Conservation (phyloP, 148 eudicot genomes). For the Fagopyrum homotropicum region DNA sequence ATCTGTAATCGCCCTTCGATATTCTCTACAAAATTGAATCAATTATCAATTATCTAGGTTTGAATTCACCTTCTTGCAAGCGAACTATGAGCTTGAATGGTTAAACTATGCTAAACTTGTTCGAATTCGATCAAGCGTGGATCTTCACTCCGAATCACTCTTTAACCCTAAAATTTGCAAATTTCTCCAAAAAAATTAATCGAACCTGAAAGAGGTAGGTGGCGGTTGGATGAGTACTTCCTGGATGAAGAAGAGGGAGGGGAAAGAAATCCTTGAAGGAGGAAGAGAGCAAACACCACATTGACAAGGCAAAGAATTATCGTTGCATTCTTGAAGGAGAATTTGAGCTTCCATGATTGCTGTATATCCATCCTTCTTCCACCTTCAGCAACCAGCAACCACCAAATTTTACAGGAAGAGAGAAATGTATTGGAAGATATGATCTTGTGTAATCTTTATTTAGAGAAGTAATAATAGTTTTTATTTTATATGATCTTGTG, state of each 20-base stretch:
- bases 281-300: conserved; percentile 48
- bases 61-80: not conserved
- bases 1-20: too few relatives aligned
- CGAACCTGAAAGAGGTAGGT: conserved; percentile 32
- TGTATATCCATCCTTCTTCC: conserved; percentile 25
- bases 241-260: conserved; percentile 35
- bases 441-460: too few relatives aligned
- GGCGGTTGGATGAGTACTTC: conserved; percentile 22
- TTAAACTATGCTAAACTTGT: not conserved
- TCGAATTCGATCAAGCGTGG: not conserved
- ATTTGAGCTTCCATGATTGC: conserved; percentile 32
- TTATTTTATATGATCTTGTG: too few relatives aligned
- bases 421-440: too few relatives aligned
- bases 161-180: not conserved
- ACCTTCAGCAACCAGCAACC: too few relatives aligned
- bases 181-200: not conserved
- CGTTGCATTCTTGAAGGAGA: conserved; percentile 75
- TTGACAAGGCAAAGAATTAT: conserved; percentile 55
- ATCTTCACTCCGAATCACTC: not conserved
- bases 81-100: not conserved
- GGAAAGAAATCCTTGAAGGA: conserved; percentile 54
- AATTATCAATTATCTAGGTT: not conserved
- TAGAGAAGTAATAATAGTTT: too few relatives aligned
- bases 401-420: too few relatives aligned
- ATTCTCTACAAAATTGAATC: too few relatives aligned